phyloP scores from a whole-genome alignment of 371 early-diverging fungal genomes.

The Furculomyces boomerangus region DNA sequence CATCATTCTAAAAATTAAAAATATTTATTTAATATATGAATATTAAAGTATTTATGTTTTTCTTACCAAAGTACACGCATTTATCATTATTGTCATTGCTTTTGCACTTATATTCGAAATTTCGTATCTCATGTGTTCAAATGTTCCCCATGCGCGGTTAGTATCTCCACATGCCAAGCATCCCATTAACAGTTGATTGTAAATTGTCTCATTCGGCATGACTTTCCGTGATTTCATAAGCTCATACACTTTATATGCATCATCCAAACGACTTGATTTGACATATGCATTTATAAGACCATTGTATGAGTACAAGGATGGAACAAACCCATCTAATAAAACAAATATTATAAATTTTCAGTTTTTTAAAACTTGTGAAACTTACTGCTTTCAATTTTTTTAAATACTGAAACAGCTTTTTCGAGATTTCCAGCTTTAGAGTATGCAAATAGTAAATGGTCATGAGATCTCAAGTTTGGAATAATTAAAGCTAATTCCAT shows the following conservation, averaged over 20 bases:
- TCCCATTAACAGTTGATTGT: slow-evolving; percentile 61
- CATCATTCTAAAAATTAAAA: too few relatives aligned
- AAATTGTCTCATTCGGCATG: slow-evolving; percentile 39
- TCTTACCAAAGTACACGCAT: slow-evolving; percentile 72
- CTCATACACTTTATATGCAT: slow-evolving; percentile 55
- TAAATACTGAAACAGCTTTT: slow-evolving; percentile 32
- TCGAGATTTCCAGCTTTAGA: slow-evolving; percentile 42
- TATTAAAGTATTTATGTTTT: too few relatives aligned
- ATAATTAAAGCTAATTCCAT: slow-evolving; percentile 39
- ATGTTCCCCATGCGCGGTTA: slow-evolving; percentile 73
- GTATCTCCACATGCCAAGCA: slow-evolving; percentile 50
- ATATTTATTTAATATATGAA: too few relatives aligned
- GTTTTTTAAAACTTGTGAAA: not conserved
- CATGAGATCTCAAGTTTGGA: slow-evolving; percentile 47
- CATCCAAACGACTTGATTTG: slow-evolving; percentile 31
- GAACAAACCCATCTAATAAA: slow-evolving; percentile 24
- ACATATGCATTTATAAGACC: slow-evolving; percentile 56
- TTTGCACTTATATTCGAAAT: slow-evolving; percentile 59
- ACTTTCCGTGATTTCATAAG: slow-evolving; percentile 38
- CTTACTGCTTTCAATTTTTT: slow-evolving; percentile 29
- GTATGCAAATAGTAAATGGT: slow-evolving; percentile 64
- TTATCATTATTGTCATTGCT: slow-evolving; percentile 72
- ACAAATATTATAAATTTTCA: too few relatives aligned
- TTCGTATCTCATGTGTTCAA: slow-evolving; percentile 69
- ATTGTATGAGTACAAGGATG: slow-evolving; percentile 43